Evolutionary conservation across 768 basidiomycete species (phyloP), one percentile per base, ranked within the genome.

Genomic region (Russula dissimulans): DNA sequence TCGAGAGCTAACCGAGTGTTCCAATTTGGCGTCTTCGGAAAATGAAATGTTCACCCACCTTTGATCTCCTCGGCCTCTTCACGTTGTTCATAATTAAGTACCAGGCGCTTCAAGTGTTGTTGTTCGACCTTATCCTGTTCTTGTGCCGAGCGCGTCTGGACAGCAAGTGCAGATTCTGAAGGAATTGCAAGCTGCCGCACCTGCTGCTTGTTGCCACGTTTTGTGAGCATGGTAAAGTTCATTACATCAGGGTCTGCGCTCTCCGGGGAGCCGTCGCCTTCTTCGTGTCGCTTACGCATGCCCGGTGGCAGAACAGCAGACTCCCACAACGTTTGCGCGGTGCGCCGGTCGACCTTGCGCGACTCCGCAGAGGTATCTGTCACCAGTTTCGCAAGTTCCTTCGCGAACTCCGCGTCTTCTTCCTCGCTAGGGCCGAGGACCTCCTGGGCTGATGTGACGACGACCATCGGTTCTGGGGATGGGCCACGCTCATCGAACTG

Each of bases 121-220:
- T 98, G 95, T 70, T 99, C 97, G 7, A 91, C 92, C 73, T 87
- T 91, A 73, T 95, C 93, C 70, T 94, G 93, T 63, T 91, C 76
- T 69, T 97, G 97, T 45, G 97, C 91, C 2, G 89, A 83, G 34
- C 87, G 84, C 2, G 94, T 95, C 67, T 97, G 92, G 52, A 94
- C 79, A 0, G 95, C 97, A 34, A 99, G 78, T 3, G 92, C 78
- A 8, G 95, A 92, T 65, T 83, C 86, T 8, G 90, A 76, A 10
- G 97, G 97, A 45, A 99, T 85, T 49, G 91, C 86, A 47, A 99
- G 79, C 68, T 91, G 84, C n/a, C 91, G 89, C 22, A 89, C 92
- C 77, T 91, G 90, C 72, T 91, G 92, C 71, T 88, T 97, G 71
- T 91, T 92, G 5, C 97, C 95, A 59, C 85, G 84, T 77, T 95